Conservation (phyloP, 768 basidiomycete species). For the Thelephora ganbajun region DNA sequence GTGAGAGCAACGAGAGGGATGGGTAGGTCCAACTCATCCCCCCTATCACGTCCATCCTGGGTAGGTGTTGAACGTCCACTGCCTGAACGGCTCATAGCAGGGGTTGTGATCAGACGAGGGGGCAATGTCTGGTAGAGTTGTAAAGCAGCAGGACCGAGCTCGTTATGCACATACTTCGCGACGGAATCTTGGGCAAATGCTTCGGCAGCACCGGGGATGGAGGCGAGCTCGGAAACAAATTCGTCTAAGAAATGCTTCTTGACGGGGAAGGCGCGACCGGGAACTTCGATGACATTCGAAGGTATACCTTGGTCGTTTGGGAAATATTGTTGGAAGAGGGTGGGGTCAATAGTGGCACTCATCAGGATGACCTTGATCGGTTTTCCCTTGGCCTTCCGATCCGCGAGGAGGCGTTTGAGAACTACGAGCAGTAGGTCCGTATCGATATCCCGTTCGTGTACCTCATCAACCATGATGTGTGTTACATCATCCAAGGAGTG, state of each 20-base stretch:
- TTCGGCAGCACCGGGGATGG: slow-evolving; percentile 33
- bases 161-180: slow-evolving; percentile 54
- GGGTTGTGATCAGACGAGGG: slow-evolving; percentile 4
- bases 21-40: slow-evolving; percentile 65
- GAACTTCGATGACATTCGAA: slow-evolving; percentile 64
- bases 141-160: slow-evolving; percentile 30
- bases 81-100: slow-evolving; percentile 4
- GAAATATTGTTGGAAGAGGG: slow-evolving; percentile 84
- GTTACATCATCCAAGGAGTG: slow-evolving; percentile 58
- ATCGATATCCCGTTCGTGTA: slow-evolving; percentile 90
- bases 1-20: slow-evolving; percentile 69
- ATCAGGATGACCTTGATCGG: slow-evolving; percentile 83
- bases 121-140: slow-evolving; percentile 7
- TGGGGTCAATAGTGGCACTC: slow-evolving; percentile 92
- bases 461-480: slow-evolving; percentile 90
- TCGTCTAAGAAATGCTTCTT: slow-evolving; percentile 71
- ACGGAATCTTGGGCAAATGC: slow-evolving; percentile 61
- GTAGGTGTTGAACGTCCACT: slow-evolving; percentile 4
- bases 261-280: slow-evolving; percentile 90
- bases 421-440: slow-evolving; percentile 84
- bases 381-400: slow-evolving; percentile 53
- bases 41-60: slow-evolving; percentile 10
- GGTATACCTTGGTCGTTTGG: slow-evolving; percentile 39
- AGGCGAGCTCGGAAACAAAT: slow-evolving; percentile 38
- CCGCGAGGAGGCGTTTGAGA: slow-evolving; percentile 67